phyloP scores from a whole-genome alignment of 2,329 filamentous ascomycete species.

The Penicillium sp. region DNA sequence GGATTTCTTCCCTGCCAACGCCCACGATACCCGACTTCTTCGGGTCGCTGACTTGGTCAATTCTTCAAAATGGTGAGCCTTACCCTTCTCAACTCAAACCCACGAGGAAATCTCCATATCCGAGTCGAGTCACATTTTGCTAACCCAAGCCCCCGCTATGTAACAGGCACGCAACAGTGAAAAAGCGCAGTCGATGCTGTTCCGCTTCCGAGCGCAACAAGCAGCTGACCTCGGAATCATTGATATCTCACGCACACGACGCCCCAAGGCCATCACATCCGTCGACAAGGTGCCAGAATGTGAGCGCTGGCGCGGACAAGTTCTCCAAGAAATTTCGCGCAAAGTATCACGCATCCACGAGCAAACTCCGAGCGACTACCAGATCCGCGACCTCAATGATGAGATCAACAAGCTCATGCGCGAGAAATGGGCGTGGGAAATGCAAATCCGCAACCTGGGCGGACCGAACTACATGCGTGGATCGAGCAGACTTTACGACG shows the following conservation, averaged over 20 bases:
- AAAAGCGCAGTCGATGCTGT: constrained; percentile 99
- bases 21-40: constrained; percentile 13
- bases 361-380: constrained; percentile 84
- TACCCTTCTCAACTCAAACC: not conserved
- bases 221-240: constrained; percentile 94
- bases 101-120: not conserved
- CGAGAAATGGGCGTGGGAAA: constrained; percentile 99
- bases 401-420: constrained; percentile 99
- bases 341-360: constrained; percentile 98
- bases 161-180: constrained; percentile 88
- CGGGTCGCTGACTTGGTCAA: constrained; percentile 19
- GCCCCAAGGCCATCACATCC: constrained; percentile 86
- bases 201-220: constrained; percentile 97
- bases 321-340: constrained; percentile 93
- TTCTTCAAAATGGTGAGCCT: constrained; percentile 33
- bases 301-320: constrained; percentile 98
- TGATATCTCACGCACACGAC: constrained; percentile 83
- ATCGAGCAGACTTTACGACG: constrained; percentile 68
- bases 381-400: constrained; percentile 96
- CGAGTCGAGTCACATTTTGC: constrained; percentile 14
- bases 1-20: constrained; percentile 23
- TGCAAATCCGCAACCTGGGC: constrained; percentile 92
- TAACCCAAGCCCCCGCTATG: constrained; percentile 22
- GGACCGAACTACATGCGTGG: constrained; percentile 94
- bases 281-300: constrained; percentile 80